Evolutionary conservation across 257 asterid genomes (phyloP), one percentile per base, ranked within the genome.

Genomic region (Buddleja alternifolia): DNA sequence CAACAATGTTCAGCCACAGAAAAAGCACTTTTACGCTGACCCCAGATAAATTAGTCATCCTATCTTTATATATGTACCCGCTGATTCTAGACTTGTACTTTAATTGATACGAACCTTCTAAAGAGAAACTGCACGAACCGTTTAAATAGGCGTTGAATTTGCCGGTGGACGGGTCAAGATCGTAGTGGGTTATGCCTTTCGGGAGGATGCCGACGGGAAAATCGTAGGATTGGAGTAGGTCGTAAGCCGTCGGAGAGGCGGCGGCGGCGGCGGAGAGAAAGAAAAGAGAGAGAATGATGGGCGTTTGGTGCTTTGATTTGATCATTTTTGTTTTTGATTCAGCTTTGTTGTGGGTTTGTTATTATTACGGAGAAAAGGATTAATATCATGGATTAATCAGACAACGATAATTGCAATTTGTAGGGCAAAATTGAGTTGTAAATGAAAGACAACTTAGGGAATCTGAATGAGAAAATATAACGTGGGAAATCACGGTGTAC

Each of bases 171-270:
- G 60, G 17, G 69, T 89, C 92, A 14, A 92, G 80, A 80, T 92
- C 94, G 61, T 87, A 85, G 67, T 81, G 85, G 0, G 78, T 84
- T 3, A 76, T 85, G 69, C 92, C 97, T 20, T 68, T 61, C 0
- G 97, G 97, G 51, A 92, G 96, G 77, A 92, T 76, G 0, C 97
- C 97, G 10, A 64, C 67, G 0, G 97, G 97, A 20, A 90, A 88
- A 63, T 66, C 78, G 71, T 75, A 88, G 29, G 82, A 73, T 44
- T 82, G 63, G 61, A 90, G 72, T 12, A 78, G 54, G 40, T 90
- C 88, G 79, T 90, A 90, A 42, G 88, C 96, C 63, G 96, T 72
- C 24, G 70, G 79, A 16, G 63, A 64, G 34, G 80, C 60, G 65
- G 61, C 10, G 51, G 67, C 50, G 67, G 67, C 66, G 76, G 83